phyloP scores from a whole-genome alignment of 441 rosid species.

The California macrophylla region DNA sequence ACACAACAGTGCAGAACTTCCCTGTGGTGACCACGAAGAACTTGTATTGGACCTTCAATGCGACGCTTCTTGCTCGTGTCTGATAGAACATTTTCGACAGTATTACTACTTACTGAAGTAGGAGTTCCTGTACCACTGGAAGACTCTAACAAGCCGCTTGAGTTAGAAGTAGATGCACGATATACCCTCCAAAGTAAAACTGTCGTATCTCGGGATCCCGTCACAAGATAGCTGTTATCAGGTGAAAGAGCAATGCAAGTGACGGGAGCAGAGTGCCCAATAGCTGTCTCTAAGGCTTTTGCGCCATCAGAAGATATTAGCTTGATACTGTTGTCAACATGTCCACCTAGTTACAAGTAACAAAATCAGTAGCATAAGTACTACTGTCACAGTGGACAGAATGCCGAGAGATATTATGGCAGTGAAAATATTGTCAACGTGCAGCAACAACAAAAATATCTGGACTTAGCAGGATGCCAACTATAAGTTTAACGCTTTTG shows the following conservation, averaged over 20 bases:
- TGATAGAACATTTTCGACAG: conserved; percentile 39
- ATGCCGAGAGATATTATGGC: not conserved
- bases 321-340: conserved; percentile 87
- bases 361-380: not conserved
- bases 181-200: conserved; percentile 86
- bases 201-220: conserved; percentile 86
- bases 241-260: conserved; percentile 91
- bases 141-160: conserved; percentile 48
- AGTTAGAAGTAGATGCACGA: conserved; percentile 40
- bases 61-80: conserved; percentile 53
- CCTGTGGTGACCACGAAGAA: conserved; percentile 74
- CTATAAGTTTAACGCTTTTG: not conserved
- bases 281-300: conserved; percentile 77
- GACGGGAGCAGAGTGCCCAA: conserved; percentile 91
- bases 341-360: conserved; percentile 60
- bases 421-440: not conserved
- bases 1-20: conserved; percentile 73
- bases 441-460: not conserved
- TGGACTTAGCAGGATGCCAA: not conserved
- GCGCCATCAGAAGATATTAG: conserved; percentile 82
- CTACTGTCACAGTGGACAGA: not conserved
- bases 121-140: conserved; percentile 38
- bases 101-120: conserved; percentile 36
- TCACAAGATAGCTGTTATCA: conserved; percentile 76
- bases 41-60: conserved; percentile 94